Evolutionary conservation across 75 land plant species (phyloP).

Genomic region (Pinus taeda): DNA sequence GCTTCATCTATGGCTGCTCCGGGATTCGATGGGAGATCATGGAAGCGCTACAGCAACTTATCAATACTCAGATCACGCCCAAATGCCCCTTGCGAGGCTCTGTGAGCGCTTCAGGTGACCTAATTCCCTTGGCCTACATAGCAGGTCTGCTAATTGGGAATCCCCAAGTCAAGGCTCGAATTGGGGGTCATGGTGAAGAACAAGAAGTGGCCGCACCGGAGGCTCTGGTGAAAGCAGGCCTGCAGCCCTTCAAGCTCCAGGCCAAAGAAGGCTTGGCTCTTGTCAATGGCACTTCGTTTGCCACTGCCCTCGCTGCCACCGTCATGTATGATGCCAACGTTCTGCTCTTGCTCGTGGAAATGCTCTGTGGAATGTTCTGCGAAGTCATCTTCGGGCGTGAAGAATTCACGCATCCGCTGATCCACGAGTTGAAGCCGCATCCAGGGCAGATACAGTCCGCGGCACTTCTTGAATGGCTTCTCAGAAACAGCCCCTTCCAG

Average conservation of each 20-base stretch:
- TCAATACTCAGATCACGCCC: conserved; percentile 55
- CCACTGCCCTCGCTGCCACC: conserved; percentile 60
- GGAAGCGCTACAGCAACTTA: conserved; percentile 44
- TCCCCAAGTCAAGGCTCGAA: conserved; percentile 43
- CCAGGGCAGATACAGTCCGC: conserved; percentile 82
- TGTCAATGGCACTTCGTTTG: conserved; percentile 81
- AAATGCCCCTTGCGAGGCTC: conserved; percentile 65
- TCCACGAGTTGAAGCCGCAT: conserved; percentile 52
- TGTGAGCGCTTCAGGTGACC: conserved; percentile 68
- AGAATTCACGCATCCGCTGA: conserved; percentile 44
- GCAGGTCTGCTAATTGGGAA: conserved; percentile 71
- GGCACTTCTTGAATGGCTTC: conserved; percentile 72
- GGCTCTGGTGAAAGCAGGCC: conserved; percentile 26
- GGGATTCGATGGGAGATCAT: conserved; percentile 75
- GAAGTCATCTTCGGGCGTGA: conserved; percentile 52
- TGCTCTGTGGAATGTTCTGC: conserved; percentile 51
- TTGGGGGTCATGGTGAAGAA: conserved; percentile 13
- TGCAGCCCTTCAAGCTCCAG: conserved; percentile 49
- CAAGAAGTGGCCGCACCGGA: conserved; percentile 27
- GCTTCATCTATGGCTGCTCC: conserved; percentile 70
- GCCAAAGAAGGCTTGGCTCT: conserved; percentile 69
- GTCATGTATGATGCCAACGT: conserved; percentile 70
- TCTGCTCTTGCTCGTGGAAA: conserved; percentile 37
- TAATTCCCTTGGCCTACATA: conserved; percentile 77
- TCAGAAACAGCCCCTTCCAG: conserved; percentile 63